Evolutionary conservation across 2,329 filamentous ascomycete genomes (phyloP), one percentile per base, ranked within the genome.

Genomic region (Septoria petroselini): DNA sequence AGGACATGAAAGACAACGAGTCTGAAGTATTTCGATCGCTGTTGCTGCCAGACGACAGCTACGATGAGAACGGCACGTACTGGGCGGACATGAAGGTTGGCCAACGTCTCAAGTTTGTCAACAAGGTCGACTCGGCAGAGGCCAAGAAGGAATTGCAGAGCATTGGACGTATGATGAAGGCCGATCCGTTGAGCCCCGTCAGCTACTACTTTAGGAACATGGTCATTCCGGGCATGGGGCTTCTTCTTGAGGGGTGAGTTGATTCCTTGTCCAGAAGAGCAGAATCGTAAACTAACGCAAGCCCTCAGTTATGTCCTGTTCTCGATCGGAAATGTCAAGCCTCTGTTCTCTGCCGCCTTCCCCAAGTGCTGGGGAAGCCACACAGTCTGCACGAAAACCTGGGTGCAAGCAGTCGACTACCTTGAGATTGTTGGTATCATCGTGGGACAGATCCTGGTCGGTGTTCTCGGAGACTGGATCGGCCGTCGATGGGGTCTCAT

Each of bases 391-490:
- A 80, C 81, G 65, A 70, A 80, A 59, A 86, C 88, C 58, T 96
- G 91, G 91, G 73, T 91, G 29, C 80, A 85, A 54, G 81, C 88
- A 34, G 83, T 97, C 35, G 88, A 90, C 18, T 96, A 96, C 65
- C 83, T 97, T 41, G 91, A 97, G 68, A 90, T 96, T 61, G 80
- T 86, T 61, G 91, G 91, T 73, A 97, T 97, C 71, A 97, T 97
- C 74, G 81, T 91, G 58, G 91, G 91, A 62, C 91, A 97, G 73
- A 83, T 94, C 46, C 74, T 86, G 21, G 91, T 97, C 57, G 91
- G 91, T 71, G 74, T 94, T 71, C 74, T 86, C 47, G 84, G 84
- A 74, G 84, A 87, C 68, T 85, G 81, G 86, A 76, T 96, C 58
- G 91, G 91, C 60, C 89, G 91, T 66, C 87, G 91, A 62, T 96